Conservation (phyloP, 768 basidiomycete genomes). For the Rhizopogon vulgaris region DNA sequence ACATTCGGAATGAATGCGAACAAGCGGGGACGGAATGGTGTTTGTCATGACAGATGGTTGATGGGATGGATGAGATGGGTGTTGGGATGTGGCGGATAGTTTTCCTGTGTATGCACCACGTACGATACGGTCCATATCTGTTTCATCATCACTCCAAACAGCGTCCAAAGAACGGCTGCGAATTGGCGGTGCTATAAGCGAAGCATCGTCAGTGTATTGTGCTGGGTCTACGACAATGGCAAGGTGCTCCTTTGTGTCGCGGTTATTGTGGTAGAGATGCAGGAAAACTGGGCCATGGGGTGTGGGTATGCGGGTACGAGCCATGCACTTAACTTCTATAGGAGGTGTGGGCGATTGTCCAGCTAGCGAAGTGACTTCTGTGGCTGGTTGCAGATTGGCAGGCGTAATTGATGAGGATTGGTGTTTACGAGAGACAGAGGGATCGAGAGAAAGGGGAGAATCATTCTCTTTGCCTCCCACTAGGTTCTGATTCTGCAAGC, state of each 20-base stretch:
- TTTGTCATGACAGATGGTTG: constrained; percentile 12
- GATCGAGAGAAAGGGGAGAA: constrained; percentile 28
- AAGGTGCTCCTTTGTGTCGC: constrained; percentile 90
- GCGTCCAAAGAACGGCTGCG: constrained; percentile 79
- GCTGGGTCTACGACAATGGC: constrained; percentile 92
- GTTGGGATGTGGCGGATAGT: constrained; percentile 51
- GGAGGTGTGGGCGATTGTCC: background rate
- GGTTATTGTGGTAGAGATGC: constrained; percentile 91
- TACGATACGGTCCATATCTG: constrained; percentile 88
- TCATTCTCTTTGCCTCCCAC: constrained; percentile 48
- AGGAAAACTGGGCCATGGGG: constrained; percentile 91
- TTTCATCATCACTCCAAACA: constrained; percentile 79
- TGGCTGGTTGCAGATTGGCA: constrained; percentile 21
- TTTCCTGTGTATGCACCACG: constrained; percentile 92
- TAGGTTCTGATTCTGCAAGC: constrained; percentile 30
- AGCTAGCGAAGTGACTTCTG: constrained; percentile 1
- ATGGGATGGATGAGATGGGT: constrained; percentile 30
- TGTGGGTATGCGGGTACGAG: constrained; percentile 94
- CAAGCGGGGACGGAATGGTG: constrained; percentile 65
- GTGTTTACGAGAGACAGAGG: constrained; percentile 32
- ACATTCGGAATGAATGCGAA: constrained; percentile 97
- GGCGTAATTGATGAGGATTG: constrained; percentile 26
- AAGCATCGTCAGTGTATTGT: constrained; percentile 54
- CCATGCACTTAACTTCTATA: constrained; percentile 87
- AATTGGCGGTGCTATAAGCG: constrained; percentile 48